phyloP scores from a whole-genome alignment of 805 yeast species.

The Wickerhamomyces queroliae region DNA sequence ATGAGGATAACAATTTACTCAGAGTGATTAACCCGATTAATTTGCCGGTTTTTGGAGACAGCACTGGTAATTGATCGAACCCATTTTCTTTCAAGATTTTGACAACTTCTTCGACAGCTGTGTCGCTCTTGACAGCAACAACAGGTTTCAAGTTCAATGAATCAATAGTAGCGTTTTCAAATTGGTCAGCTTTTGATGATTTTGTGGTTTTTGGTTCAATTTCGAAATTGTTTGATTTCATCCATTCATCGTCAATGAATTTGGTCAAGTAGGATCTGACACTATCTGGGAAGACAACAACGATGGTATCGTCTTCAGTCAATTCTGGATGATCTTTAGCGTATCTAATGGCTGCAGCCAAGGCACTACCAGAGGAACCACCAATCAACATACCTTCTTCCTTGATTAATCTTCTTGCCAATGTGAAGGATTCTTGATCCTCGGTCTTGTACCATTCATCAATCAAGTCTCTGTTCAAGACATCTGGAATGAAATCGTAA shows the following conservation, averaged over 20 bases:
- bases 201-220: constrained; percentile 43
- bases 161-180: constrained; percentile 52
- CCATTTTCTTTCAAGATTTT: constrained; percentile 68
- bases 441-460: constrained; percentile 86
- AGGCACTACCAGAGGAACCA: constrained; percentile 84
- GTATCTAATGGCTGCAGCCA: constrained; percentile 70
- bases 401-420: constrained; percentile 74
- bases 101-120: constrained; percentile 59
- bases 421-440: constrained; percentile 71
- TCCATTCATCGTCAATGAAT: constrained; percentile 90
- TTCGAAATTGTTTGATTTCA: constrained; percentile 66
- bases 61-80: constrained; percentile 82
- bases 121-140: constrained; percentile 59
- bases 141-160: constrained; percentile 77
- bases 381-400: constrained; percentile 88
- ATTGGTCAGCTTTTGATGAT: constrained; percentile 34
- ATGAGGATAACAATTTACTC: constrained; percentile 60
- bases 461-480: constrained; percentile 56
- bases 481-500: constrained; percentile 83
- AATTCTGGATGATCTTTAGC: constrained; percentile 53
- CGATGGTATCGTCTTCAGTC: constrained; percentile 69
- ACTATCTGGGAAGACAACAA: constrained; percentile 81
- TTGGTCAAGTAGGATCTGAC: constrained; percentile 82
- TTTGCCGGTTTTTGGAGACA: constrained; percentile 39
- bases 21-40: constrained; percentile 73